These are phyloP conservation scores for Chaetoscypha palmicola DNA, from an alignment of 2,329 filamentous ascomycete genomes.

Conservation along the genomic window DNA sequence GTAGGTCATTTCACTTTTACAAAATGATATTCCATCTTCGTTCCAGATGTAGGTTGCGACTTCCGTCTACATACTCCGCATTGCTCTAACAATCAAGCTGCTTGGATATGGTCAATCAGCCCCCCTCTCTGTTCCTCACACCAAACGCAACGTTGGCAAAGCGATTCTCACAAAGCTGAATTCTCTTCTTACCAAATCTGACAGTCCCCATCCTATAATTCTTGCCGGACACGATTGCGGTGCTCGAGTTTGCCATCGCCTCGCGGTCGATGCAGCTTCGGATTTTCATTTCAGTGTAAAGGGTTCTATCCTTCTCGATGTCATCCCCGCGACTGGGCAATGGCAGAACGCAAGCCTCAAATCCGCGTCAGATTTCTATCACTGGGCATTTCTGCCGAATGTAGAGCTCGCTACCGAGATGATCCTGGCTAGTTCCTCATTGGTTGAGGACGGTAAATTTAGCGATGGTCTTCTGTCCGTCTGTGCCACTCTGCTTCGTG, in stretches of 20 bases:
- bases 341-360: constrained; percentile 37
- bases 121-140: constrained; percentile 29
- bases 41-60: too few species aligned
- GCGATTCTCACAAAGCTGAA: constrained; percentile 37
- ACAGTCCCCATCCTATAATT: constrained; percentile 29
- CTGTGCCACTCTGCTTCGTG: too few species aligned
- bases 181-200: constrained; percentile 30
- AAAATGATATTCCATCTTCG: too few species aligned
- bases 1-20: too few species aligned
- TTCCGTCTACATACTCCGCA: too few species aligned
- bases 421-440: too few species aligned
- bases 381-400: constrained; percentile 46
- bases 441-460: too few species aligned
- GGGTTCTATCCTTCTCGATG: constrained; percentile 40
- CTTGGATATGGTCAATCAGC: constrained; percentile 41
- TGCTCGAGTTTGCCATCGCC: constrained; percentile 41
- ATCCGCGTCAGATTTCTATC: constrained; percentile 33
- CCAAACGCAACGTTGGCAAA: constrained; percentile 36
- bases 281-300: constrained; percentile 31
- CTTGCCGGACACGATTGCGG: constrained; percentile 45
- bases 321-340: constrained; percentile 41
- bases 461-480: too few species aligned
- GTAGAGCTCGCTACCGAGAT: constrained; percentile 36
- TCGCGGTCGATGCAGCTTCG: constrained; percentile 36
- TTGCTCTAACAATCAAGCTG: too few species aligned